A percentile compares a stretch with the other conserved stretches of the same genome.
These are phyloP conservation scores for Penicillium sp. DNA, from an alignment of 2,329 filamentous ascomycete genomes.

Conservation along the genomic window DNA sequence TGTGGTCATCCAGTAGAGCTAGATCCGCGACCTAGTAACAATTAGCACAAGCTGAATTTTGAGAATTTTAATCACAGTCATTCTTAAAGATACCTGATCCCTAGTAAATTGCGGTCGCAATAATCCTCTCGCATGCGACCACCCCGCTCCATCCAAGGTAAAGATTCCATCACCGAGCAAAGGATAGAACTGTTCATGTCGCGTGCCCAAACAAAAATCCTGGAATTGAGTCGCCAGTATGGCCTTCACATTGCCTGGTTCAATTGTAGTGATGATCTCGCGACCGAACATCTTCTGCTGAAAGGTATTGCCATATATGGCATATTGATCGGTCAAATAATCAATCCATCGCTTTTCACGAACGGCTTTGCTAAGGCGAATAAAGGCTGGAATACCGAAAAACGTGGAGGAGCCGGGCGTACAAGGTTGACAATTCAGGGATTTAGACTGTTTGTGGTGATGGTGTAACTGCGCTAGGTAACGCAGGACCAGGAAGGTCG, in stretches of 20 bases:
- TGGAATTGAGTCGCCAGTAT: conserved; percentile 79
- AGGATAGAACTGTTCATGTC: conserved; percentile 64
- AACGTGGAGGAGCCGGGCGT: conserved; percentile 8
- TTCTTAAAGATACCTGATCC: conserved; percentile 62
- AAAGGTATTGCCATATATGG: conserved; percentile 26
- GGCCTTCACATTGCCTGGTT: conserved; percentile 72
- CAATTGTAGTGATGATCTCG: conserved; percentile 30
- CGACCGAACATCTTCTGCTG: conserved; percentile 20
- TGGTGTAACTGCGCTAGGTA: conserved; percentile 21
- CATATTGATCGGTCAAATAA: conserved; percentile 25
- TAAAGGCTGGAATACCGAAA: conserved; percentile 28
- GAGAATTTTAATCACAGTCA: neutral
- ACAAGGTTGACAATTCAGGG: conserved; percentile 27
- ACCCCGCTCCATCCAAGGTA: conserved; percentile 73
- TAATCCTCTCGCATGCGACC: conserved; percentile 76
- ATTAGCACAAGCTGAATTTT: neutral
- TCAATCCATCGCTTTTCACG: conserved; percentile 34
- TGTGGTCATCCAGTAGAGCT: conserved; percentile 75
- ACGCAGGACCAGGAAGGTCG: conserved; percentile 23
- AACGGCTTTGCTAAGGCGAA: conserved; percentile 23
- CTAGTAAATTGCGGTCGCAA: conserved; percentile 84
- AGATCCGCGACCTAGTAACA: conserved; percentile 57
- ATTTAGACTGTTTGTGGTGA: conserved; percentile 26
- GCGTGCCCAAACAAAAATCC: conserved; percentile 76
- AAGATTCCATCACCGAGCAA: conserved; percentile 51